Evolutionary conservation across 129 eudicot genomes (phyloP).

Genomic region (Tagetes patula): DNA sequence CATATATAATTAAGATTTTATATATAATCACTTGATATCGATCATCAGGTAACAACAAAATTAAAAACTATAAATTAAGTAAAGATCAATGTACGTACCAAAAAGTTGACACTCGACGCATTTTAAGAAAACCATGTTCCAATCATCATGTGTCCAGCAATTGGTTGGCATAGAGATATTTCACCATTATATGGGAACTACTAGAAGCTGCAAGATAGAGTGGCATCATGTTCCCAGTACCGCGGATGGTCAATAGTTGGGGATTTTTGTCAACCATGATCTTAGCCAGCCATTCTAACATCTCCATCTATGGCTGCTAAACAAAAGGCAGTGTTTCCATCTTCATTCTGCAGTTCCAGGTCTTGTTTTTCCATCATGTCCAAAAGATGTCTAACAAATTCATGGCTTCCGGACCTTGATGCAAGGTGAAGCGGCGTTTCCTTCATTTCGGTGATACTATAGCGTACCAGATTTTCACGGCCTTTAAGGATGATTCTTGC

Average conservation of each 20-base stretch:
- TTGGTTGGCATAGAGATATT: conserved; percentile 22
- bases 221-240: conserved; percentile 16
- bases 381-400: conserved; percentile 34
- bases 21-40: no score
- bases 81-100: not conserved
- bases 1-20: not conserved
- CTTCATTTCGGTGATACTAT: conserved; percentile 32
- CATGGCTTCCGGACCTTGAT: conserved; percentile 23
- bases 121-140: conserved; percentile 16
- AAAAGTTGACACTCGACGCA: conserved; percentile 23
- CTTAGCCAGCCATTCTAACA: conserved; percentile 15
- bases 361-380: conserved; percentile 25
- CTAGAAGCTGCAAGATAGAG: conserved; percentile 30
- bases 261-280: conserved; percentile 17
- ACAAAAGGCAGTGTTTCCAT: conserved; percentile 27
- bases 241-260: conserved; percentile 10
- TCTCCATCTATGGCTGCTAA: conserved; percentile 33
- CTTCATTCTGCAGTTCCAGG: conserved; percentile 23
- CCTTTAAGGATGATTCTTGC: conserved; percentile 2
- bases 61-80: no score
- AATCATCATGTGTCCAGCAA: conserved; percentile 16
- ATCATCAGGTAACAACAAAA: not conserved
- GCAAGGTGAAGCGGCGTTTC: conserved; percentile 52
- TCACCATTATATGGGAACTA: conserved; percentile 28
- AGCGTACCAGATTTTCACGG: conserved; percentile 18